phyloP scores from a whole-genome alignment of 768 basidiomycete species.

The Cyclocybe aegerita region DNA sequence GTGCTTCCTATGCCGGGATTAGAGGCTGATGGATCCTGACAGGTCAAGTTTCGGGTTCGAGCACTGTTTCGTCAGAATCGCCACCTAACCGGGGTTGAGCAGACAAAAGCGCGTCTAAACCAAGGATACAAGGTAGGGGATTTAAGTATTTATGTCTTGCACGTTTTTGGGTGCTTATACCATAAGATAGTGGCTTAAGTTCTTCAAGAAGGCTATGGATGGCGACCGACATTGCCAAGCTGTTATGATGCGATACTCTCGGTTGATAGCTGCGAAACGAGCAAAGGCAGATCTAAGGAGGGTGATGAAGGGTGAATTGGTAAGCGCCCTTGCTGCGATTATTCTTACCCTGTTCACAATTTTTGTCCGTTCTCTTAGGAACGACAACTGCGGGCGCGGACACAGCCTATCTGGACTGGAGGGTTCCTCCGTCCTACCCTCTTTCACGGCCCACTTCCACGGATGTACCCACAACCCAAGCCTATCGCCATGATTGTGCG shows the following conservation, averaged over 20 bases:
- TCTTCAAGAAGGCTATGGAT: conserved; percentile 49
- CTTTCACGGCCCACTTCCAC: conserved; percentile 71
- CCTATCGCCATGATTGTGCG: conserved; percentile 72
- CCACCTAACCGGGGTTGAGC: conserved; percentile 51
- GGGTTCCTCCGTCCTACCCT: conserved; percentile 62
- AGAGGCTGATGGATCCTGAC: conserved; percentile 4
- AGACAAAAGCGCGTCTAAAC: conserved; percentile 44
- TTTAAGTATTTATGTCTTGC: not conserved
- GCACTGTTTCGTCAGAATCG: conserved; percentile 52
- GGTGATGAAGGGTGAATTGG: conserved; percentile 51
- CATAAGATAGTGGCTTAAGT: conserved; percentile 54
- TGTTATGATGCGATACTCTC: conserved; percentile 57
- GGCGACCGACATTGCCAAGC: conserved; percentile 48
- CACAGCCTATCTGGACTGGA: conserved; percentile 72
- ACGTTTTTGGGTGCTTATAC: not conserved
- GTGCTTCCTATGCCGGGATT: not conserved
- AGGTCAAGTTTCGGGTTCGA: conserved; percentile 62
- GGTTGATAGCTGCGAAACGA: conserved; percentile 50
- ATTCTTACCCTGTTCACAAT: not conserved
- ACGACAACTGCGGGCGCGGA: conserved; percentile 52
- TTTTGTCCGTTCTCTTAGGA: conserved; percentile 36
- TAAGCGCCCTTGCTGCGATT: conserved; percentile 25
- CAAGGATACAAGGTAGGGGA: conserved; percentile 58
- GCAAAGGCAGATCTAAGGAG: conserved; percentile 48
- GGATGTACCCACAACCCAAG: conserved; percentile 76